Base-by-base conservation (phyloP, 495 filamentous ascomycete species). In the Mycothermus thermophilus region DNA sequence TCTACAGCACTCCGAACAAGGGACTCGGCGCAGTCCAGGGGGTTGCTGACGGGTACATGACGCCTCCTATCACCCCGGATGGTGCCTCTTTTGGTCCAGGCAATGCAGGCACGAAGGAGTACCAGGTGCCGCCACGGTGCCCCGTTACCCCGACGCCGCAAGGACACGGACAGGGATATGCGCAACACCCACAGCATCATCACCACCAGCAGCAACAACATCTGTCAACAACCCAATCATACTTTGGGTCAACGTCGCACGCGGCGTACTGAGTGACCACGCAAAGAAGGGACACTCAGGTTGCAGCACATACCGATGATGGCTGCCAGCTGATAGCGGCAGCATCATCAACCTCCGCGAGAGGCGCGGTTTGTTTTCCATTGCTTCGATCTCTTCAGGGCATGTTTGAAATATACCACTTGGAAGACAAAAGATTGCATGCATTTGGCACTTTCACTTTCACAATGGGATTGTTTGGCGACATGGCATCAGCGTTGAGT, bases 1-100 rank as follows among this genome's bases (percentile, higher is more conserved):
- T 70, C 27, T 74, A 70, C 52, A 79, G 72, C 43, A 96, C 90
- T 7, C 92, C 90, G 15, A 80, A 88, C 51, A 97, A 97, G 66
- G 69, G 71, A 10, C 66, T 75, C 30, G 64, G 72, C 43, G 64
- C 71, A 32, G 58, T 67, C 20, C 67, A 71, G 19, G 68, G 72
- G 36, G 66, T 80, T 38, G 73, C 76, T 10, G 73, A 85, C 49
- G 92, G 88, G 15, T 88, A 87, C 52, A 73, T 90, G 38, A 96
- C 90, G 15, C 90, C 90, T 13, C 90, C 90, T 3, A 93, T 96
- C 51, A 96, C 92, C 0, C 90, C 90, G n/a, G 85, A 92, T 44
- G 77, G 77, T 14, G 71, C 74, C 35, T 70, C 64, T 33, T 82
- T 75, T 37, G 54, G 63, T 27, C 58, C 58, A 26, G 59, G 52